Conservation (phyloP, 768 basidiomycete species). For the Tephrocybe sp. region DNA sequence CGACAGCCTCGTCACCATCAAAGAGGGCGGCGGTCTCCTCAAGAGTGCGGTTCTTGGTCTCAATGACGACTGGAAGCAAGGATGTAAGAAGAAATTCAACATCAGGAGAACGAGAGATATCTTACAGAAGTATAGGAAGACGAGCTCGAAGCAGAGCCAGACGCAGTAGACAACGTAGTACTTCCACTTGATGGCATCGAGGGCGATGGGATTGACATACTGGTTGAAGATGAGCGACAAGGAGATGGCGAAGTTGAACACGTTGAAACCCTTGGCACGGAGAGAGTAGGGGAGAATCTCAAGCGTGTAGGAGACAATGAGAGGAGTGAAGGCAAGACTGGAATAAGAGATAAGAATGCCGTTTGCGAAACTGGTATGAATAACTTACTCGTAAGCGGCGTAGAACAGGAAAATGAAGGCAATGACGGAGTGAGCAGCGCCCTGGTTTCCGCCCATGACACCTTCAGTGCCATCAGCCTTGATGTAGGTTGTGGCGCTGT, state of each 20-base stretch:
- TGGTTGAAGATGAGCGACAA: conserved; percentile 86
- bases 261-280: conserved; percentile 82
- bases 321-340: conserved; percentile 78
- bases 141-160: conserved; percentile 66
- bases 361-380: neutral
- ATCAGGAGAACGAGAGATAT: neutral
- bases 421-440: conserved; percentile 69
- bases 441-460: conserved; percentile 16
- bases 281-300: conserved; percentile 84
- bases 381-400: conserved; percentile 65
- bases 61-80: conserved; percentile 43
- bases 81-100: neutral
- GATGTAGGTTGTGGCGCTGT: conserved; percentile 20
- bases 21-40: conserved; percentile 83
- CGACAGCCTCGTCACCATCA: conserved; percentile 59
- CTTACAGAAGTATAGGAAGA: conserved; percentile 61
- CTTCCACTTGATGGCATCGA: conserved; percentile 64
- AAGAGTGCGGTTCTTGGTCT: conserved; percentile 71
- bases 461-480: too few species aligned
- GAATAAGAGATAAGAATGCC: neutral
- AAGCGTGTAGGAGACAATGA: conserved; percentile 83
- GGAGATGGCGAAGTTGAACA: conserved; percentile 80
- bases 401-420: conserved; percentile 86
- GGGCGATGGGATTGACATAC: conserved; percentile 81
- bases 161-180: conserved; percentile 77